These are phyloP conservation scores for Fusarium avenaceum DNA, from an alignment of 2,329 filamentous ascomycete species.

Conservation along the genomic window DNA sequence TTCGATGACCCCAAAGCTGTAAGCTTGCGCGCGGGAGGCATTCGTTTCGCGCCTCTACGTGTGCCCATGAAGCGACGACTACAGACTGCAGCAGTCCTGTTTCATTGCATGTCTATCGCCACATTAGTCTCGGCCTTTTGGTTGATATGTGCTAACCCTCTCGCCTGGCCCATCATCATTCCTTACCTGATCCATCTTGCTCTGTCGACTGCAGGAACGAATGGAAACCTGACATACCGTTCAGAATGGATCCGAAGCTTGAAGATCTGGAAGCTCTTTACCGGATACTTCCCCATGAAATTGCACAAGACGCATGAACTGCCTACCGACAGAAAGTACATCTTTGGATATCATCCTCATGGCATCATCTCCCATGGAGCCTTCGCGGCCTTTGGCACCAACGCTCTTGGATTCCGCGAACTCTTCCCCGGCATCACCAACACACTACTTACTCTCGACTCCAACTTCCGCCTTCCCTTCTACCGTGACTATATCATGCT, in stretches of 20 bases:
- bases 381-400: slow-evolving; percentile 90
- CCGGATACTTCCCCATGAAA: slow-evolving; percentile 89
- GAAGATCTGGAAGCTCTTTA: slow-evolving; percentile 88
- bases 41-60: slow-evolving; percentile 86
- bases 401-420: slow-evolving; percentile 86
- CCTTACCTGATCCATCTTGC: slow-evolving; percentile 88
- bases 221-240: slow-evolving; percentile 80
- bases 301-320: slow-evolving; percentile 88
- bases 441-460: slow-evolving; percentile 91
- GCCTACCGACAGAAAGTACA: slow-evolving; percentile 87
- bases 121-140: slow-evolving; percentile 84
- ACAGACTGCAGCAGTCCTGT: slow-evolving; percentile 83
- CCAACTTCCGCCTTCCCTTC: slow-evolving; percentile 93
- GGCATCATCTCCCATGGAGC: slow-evolving; percentile 98
- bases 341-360: slow-evolving; percentile 97
- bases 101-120: slow-evolving; percentile 80
- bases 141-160: slow-evolving; percentile 88
- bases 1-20: slow-evolving; percentile 45
- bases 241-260: slow-evolving; percentile 80
- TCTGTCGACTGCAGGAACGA: slow-evolving; percentile 81
- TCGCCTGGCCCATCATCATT: slow-evolving; percentile 85
- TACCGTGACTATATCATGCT: slow-evolving; percentile 95
- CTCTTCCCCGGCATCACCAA: slow-evolving; percentile 97
- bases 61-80: slow-evolving; percentile 78
- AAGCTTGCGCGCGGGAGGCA: slow-evolving; percentile 63